A percentile compares a stretch with the other conserved stretches of the same genome.
Conservation (phyloP, 2,329 filamentous ascomycete genomes). For the Coleophoma crateriformis region DNA sequence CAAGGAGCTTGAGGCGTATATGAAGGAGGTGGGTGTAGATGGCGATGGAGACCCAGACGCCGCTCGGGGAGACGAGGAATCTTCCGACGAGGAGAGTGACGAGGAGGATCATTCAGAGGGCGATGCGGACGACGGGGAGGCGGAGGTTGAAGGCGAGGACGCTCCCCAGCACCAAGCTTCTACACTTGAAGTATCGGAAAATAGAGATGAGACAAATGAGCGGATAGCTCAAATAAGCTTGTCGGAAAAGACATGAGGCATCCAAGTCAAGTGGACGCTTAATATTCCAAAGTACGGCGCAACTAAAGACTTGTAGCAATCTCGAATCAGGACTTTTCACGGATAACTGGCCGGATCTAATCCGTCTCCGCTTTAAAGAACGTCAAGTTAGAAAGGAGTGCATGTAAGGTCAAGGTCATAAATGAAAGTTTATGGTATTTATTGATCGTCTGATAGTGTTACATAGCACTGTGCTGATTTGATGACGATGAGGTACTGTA, state of each 20-base stretch:
- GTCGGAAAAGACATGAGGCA: slow-evolving; percentile 22
- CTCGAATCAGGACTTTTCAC: too few relatives aligned
- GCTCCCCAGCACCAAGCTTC: neutral
- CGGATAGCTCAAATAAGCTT: slow-evolving; percentile 18
- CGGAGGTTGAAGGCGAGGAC: slow-evolving; percentile 14
- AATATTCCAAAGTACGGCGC: too few relatives aligned
- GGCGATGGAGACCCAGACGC: slow-evolving; percentile 29
- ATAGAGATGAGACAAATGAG: too few relatives aligned
- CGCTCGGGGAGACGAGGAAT: slow-evolving; percentile 28
- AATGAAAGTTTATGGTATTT: too few relatives aligned
- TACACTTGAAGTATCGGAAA: neutral
- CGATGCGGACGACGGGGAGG: slow-evolving; percentile 27
- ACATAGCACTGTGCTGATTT: too few relatives aligned
- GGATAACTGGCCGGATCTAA: too few relatives aligned
- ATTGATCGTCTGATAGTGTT: too few relatives aligned
- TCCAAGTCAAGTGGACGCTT: neutral
- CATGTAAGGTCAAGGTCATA: too few relatives aligned
- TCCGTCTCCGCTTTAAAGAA: too few relatives aligned
- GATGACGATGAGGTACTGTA: too few relatives aligned
- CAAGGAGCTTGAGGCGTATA: slow-evolving; percentile 87
- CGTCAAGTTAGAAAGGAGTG: too few relatives aligned
- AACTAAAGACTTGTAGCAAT: too few relatives aligned
- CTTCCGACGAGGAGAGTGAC: slow-evolving; percentile 28
- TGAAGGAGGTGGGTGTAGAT: slow-evolving; percentile 64
- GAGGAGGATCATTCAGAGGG: slow-evolving; percentile 28